A percentile compares a stretch with the other conserved stretches of the same genome.
Conservation (phyloP, 169 alveolate species). For the Plasmodium chabaudi region DNA sequence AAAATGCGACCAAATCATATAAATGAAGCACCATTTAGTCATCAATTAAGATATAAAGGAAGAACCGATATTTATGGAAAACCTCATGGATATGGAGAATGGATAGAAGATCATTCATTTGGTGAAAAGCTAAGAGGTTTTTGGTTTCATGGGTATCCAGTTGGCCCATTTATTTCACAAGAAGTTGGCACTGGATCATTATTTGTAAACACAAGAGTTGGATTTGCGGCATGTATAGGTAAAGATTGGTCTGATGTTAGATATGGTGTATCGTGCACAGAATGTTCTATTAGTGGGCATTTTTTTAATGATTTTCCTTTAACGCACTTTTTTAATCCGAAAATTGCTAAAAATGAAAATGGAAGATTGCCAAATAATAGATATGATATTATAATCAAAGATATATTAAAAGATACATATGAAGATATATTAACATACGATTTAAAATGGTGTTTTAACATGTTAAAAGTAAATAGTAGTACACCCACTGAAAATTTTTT, state of each 20-base stretch:
- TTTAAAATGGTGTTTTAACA: slow-evolving; percentile 74
- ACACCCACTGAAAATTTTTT: slow-evolving; percentile 40
- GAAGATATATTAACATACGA: slow-evolving; percentile 56
- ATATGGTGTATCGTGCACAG: slow-evolving; percentile 90
- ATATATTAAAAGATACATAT: slow-evolving; percentile 66
- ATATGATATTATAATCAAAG: slow-evolving; percentile 69
- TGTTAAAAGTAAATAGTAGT: slow-evolving; percentile 72
- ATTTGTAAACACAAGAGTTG: slow-evolving; percentile 86
- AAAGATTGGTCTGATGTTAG: slow-evolving; percentile 77
- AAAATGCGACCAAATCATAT: slow-evolving; percentile 34
- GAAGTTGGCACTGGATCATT: slow-evolving; percentile 91
- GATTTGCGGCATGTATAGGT: slow-evolving; percentile 83
- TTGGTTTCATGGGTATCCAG: slow-evolving; percentile 92
- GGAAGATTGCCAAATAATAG: slow-evolving; percentile 71
- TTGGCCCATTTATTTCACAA: slow-evolving; percentile 92
- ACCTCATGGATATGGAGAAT: slow-evolving; percentile 93
- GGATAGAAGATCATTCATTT: slow-evolving; percentile 90
- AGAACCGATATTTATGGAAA: slow-evolving; percentile 87
- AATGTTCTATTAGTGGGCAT: slow-evolving; percentile 91
- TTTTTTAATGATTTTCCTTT: slow-evolving; percentile 90
- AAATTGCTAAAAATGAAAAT: slow-evolving; percentile 58
- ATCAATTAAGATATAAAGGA: slow-evolving; percentile 89
- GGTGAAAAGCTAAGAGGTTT: slow-evolving; percentile 90
- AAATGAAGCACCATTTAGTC: slow-evolving; percentile 85
- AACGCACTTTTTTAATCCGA: slow-evolving; percentile 86